Base-by-base conservation (phyloP, 1,284 basidiomycete genomes). In the Austroboletus novae-zelandiae region DNA sequence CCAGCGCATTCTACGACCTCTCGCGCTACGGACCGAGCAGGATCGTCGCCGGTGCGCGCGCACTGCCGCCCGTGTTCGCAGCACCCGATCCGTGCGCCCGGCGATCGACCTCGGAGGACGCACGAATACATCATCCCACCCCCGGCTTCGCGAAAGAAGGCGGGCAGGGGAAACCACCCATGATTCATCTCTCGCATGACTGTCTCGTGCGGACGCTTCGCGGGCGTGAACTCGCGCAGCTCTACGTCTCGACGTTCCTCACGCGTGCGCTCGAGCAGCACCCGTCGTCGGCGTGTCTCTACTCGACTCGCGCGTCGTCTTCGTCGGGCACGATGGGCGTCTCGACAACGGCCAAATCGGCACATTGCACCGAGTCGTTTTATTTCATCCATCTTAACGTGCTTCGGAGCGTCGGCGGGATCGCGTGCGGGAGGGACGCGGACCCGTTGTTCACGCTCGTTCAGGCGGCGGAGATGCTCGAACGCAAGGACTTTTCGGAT, bases 321-420 rank as follows among this genome's bases (percentile, higher is more conserved):
- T n/a, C n/a, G n/a, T n/a, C 20, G 20, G 7, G 40, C 8, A 7
- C 31, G 14, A 32, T 27, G 17, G 15, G 30, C 8, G 32, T 36
- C 5, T 32, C 31, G 10, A 10, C 31, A 3, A 32, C 9, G 10
- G 14, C 31, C 14, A 32, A 9, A 9, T 54, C 52, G 46, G 67
- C 40, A 56, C 68, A 56, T 27, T 89, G 86, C 66, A 71, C 71
- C 52, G 83, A 87, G 53, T 84, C 85, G 13, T 86, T 84, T 68
- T 84, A 86, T 66, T 86, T 83, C 63, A 80, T 89, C 69, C 80
- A 79, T 70, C 76, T 89, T 52, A 87, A 89, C 62, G 69, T 85
- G 27, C 69, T 88, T 40, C 79, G 86, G 47, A 77, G 81, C 23
- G 76, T 89, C 44, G 81, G 83, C 1, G 86, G 86, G 0, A 81